Conservation (phyloP, 352 stramenopile species). For the Albugo candida region DNA sequence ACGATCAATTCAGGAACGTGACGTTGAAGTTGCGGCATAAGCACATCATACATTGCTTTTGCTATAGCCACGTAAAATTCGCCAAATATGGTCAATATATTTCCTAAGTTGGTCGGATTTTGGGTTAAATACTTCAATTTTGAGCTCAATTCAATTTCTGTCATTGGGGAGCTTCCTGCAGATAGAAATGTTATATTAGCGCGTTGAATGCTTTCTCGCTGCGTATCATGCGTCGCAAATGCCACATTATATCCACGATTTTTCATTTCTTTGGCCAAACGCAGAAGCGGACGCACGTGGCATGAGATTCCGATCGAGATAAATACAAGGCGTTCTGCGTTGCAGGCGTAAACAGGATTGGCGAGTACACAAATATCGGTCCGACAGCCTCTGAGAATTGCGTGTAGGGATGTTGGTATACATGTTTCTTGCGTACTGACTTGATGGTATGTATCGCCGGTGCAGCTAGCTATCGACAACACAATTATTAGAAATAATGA, state of each 20-base stretch:
- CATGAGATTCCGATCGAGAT: slow-evolving; percentile 67
- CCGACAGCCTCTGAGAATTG: too few species aligned
- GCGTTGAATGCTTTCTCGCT: slow-evolving; percentile 38
- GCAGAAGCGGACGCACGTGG: slow-evolving; percentile 57
- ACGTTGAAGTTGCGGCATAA: slow-evolving; percentile 25
- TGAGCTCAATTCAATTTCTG: slow-evolving; percentile 36
- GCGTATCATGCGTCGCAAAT: slow-evolving; percentile 71
- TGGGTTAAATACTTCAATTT: slow-evolving; percentile 64
- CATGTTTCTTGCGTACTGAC: too few species aligned
- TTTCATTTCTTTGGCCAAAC: slow-evolving; percentile 54
- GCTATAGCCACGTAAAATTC: slow-evolving; percentile 67
- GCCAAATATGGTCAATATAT: slow-evolving; percentile 78
- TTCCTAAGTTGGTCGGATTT: slow-evolving; percentile 65
- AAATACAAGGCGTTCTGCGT: slow-evolving; percentile 43
- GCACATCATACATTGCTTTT: slow-evolving; percentile 54
- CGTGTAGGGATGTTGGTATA: too few species aligned
- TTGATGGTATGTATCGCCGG: too few species aligned
- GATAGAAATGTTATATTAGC: slow-evolving; percentile 48
- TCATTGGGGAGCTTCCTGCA: slow-evolving; percentile 50
- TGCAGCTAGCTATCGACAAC: too few species aligned
- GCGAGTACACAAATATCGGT: too few species aligned
- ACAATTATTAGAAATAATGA: too few species aligned
- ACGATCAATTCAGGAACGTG: slow-evolving; percentile 46
- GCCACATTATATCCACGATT: slow-evolving; percentile 46
- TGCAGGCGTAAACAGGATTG: background rate